These are phyloP conservation scores for Omphalea diandra DNA, from an alignment of 441 rosid genomes.

Conservation along the genomic window DNA sequence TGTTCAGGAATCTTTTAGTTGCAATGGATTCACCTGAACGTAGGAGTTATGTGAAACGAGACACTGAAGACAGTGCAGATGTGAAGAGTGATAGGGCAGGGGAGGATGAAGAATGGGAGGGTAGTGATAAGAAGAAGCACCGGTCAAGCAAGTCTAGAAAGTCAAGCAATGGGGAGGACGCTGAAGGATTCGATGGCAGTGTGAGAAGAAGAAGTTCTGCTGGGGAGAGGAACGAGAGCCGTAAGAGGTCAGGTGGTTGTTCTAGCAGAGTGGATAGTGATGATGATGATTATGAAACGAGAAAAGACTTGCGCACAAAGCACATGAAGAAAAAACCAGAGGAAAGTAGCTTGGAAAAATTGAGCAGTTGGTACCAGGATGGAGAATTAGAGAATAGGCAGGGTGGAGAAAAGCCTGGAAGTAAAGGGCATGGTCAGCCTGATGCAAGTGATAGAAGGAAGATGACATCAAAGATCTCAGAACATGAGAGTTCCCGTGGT, in stretches of 20 bases:
- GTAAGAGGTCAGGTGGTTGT: slow-evolving; percentile 64
- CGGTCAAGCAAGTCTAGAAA: slow-evolving; percentile 60
- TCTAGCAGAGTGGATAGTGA: slow-evolving; percentile 56
- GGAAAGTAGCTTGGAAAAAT: slow-evolving; percentile 87
- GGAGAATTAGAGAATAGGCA: slow-evolving; percentile 70
- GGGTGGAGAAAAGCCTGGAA: slow-evolving; percentile 59
- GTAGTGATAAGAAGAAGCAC: slow-evolving; percentile 62
- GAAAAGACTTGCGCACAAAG: slow-evolving; percentile 49
- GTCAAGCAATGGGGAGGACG: slow-evolving; percentile 53
- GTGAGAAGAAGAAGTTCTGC: slow-evolving; percentile 59
- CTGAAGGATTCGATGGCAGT: slow-evolving; percentile 49
- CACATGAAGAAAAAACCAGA: slow-evolving; percentile 80
- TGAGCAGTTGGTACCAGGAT: slow-evolving; percentile 92
- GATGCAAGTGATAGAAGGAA: slow-evolving; percentile 70
- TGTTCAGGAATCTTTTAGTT: slow-evolving; percentile 11
- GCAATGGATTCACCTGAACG: slow-evolving; percentile 68
- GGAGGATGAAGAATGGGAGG: slow-evolving; percentile 64
- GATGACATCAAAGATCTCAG: slow-evolving; percentile 47
- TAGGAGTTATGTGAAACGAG: slow-evolving; percentile 42
- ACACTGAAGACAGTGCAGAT: slow-evolving; percentile 46
- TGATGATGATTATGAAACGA: slow-evolving; percentile 63
- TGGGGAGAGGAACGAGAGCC: slow-evolving; percentile 58
- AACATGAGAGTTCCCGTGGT: slow-evolving; percentile 46
- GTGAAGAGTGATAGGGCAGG: slow-evolving; percentile 45
- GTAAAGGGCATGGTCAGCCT: slow-evolving; percentile 44